A percentile compares a stretch with the other conserved stretches of the same genome.
Conservation (phyloP, 441 rosid genomes). For the Euphorbia celastroides region DNA sequence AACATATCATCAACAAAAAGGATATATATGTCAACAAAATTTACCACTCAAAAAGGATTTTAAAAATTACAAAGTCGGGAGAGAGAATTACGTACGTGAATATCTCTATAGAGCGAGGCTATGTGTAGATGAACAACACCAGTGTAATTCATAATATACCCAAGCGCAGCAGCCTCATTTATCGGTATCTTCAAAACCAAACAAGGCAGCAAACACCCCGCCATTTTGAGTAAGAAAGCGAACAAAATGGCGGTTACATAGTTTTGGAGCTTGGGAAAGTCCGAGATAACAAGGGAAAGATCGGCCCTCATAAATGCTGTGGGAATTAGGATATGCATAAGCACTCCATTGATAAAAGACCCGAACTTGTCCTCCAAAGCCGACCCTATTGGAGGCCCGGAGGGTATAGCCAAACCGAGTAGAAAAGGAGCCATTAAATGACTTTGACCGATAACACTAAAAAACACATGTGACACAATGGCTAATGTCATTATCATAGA, state of each 20-base stretch:
- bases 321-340: constrained; percentile 19
- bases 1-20: constrained; percentile 4
- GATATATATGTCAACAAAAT: background rate
- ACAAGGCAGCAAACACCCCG: constrained; percentile 16
- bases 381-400: constrained; percentile 52
- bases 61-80: background rate
- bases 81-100: background rate
- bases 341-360: constrained; percentile 13
- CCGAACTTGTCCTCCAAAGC: constrained; percentile 41
- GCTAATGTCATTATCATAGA: constrained; percentile 19
- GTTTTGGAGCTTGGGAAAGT: constrained; percentile 8
- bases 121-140: constrained; percentile 27
- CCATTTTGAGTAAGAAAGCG: constrained; percentile 20
- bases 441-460: background rate
- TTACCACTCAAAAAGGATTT: background rate
- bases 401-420: constrained; percentile 37
- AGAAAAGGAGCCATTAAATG: constrained; percentile 29
- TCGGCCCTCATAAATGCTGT: constrained; percentile 6
- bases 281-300: background rate
- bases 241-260: background rate
- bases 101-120: background rate
- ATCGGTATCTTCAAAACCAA: constrained; percentile 15
- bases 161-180: constrained; percentile 21
- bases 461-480: background rate
- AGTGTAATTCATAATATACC: constrained; percentile 25